A percentile compares a stretch with the other conserved stretches of the same genome.
Conservation (phyloP, 164 flowering plant genomes). For the Magnolia changhungtana region DNA sequence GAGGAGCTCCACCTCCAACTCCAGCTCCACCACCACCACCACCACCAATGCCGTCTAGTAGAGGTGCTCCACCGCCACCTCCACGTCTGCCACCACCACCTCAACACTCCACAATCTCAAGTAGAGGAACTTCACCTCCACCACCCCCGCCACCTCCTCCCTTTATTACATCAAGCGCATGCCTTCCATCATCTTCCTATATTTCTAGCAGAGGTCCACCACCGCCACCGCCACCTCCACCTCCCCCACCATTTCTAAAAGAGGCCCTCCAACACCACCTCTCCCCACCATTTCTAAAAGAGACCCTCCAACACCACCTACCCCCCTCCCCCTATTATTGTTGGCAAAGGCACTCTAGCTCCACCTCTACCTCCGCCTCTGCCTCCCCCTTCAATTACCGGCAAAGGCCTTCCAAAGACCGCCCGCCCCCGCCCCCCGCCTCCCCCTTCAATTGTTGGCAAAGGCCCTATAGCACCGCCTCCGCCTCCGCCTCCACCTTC, state of each 20-base stretch:
- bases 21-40: conserved; percentile 1
- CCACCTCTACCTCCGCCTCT: conserved; percentile 18
- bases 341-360: conserved; percentile 7
- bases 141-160: conserved; percentile 11
- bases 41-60: neutral
- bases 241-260: conserved; percentile 15
- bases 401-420: conserved; percentile 33
- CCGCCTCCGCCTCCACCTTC: conserved; percentile 4
- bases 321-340: conserved; percentile 8
- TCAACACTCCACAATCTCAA: neutral
- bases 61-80: conserved; percentile 6
- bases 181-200: conserved; percentile 21
- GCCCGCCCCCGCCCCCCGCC: conserved; percentile 30
- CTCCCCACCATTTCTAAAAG: neutral
- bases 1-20: conserved; percentile 1
- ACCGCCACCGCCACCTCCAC: conserved; percentile 10
- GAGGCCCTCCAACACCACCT: conserved; percentile 23
- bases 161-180: conserved; percentile 1
- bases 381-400: conserved; percentile 10
- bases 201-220: conserved; percentile 18
- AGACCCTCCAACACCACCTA: conserved; percentile 15
- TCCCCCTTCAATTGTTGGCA: neutral
- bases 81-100: conserved; percentile 13
- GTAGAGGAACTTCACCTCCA: conserved; percentile 1
- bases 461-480: conserved; percentile 12